Evolutionary conservation across 2,329 filamentous ascomycete genomes (phyloP).

Genomic region (Hymenoscyphus repandus): DNA sequence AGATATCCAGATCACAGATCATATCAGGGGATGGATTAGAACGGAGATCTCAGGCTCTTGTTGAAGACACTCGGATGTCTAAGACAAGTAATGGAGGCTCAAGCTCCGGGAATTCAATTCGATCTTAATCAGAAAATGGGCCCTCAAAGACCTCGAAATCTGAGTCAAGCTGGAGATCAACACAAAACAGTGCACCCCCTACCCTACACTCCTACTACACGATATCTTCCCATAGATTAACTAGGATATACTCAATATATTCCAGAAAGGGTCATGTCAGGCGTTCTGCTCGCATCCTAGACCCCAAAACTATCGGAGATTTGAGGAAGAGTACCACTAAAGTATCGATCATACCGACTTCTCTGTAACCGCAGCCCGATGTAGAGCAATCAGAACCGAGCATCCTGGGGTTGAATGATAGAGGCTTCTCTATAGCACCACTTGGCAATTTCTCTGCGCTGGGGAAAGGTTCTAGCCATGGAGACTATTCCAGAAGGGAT

Average conservation of each 20-base stretch:
- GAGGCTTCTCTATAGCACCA: conserved; percentile 21
- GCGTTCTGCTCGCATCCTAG: conserved; percentile 15
- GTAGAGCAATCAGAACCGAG: neutral
- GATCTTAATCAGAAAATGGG: conserved; percentile 25
- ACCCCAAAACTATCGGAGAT: conserved; percentile 7
- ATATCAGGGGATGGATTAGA: neutral
- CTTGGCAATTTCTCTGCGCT: conserved; percentile 23
- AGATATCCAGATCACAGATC: conserved; percentile 13
- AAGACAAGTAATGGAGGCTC: neutral
- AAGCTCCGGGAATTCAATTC: conserved; percentile 9
- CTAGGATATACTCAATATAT: conserved; percentile 27
- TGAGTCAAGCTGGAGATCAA: conserved; percentile 24
- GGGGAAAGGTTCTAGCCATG: conserved; percentile 5
- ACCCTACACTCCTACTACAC: conserved; percentile 1
- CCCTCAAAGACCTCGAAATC: conserved; percentile 12
- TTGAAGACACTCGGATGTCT: neutral
- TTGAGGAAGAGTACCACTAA: conserved; percentile 9
- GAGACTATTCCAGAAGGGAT: conserved; percentile 4
- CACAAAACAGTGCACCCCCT: conserved; percentile 19
- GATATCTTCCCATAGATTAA: conserved; percentile 17
- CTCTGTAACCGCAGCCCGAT: neutral
- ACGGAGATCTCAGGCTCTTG: conserved; percentile 2
- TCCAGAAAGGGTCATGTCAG: conserved; percentile 25
- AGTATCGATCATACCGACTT: conserved; percentile 3
- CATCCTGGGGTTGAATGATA: conserved; percentile 20